Conservation (phyloP, 257 asterid species). For the Solanum appendiculatum region DNA sequence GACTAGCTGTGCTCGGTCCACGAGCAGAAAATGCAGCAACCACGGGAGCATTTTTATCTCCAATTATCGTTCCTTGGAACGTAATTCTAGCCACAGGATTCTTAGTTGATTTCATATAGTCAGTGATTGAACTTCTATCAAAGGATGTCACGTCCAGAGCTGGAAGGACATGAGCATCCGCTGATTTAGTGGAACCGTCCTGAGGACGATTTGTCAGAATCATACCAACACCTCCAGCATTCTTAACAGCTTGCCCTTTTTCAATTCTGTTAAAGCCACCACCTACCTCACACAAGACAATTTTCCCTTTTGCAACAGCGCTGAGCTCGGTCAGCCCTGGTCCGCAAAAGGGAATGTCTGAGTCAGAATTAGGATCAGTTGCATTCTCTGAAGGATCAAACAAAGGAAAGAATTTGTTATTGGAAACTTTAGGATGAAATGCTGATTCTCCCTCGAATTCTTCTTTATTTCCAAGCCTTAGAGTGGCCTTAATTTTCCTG, state of each 20-base stretch:
- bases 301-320: slow-evolving; percentile 1
- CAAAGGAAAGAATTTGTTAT: not conserved
- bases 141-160: slow-evolving; percentile 4
- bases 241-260: slow-evolving; percentile 16
- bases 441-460: slow-evolving; percentile 19
- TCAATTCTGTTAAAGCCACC: not conserved
- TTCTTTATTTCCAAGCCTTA: slow-evolving; percentile 15
- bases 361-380: not conserved
- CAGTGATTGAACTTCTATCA: slow-evolving; percentile 3
- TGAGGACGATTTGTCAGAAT: slow-evolving; percentile 6
- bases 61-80: slow-evolving; percentile 24
- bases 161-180: slow-evolving; percentile 22
- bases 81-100: slow-evolving; percentile 7
- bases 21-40: slow-evolving; percentile 24
- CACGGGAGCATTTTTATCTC: slow-evolving; percentile 7
- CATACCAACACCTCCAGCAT: slow-evolving; percentile 36
- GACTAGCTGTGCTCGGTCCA: slow-evolving; percentile 19
- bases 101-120: slow-evolving; percentile 11
- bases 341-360: not conserved
- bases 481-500: slow-evolving; percentile 20
- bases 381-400: not conserved
- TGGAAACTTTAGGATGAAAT: not conserved
- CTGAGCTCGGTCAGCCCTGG: not conserved
- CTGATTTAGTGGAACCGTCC: not conserved
- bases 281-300: slow-evolving; percentile 17